Evolutionary conservation across 495 filamentous ascomycete genomes (phyloP), one percentile per base, ranked within the genome.

Genomic region (Aspergillus bridgeri): DNA sequence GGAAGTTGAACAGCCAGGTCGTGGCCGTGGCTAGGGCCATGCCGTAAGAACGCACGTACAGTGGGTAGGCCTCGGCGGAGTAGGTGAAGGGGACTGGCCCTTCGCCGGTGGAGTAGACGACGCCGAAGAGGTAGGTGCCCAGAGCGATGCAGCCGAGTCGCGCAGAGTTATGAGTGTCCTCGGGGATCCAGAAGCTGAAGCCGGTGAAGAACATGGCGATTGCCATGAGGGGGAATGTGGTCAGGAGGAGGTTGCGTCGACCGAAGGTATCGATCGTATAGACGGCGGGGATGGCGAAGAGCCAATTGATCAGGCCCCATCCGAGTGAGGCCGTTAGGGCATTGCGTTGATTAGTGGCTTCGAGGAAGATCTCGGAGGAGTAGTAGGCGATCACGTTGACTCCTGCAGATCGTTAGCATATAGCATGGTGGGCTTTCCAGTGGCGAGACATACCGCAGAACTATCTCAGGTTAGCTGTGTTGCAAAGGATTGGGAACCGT

Each of bases 191-290:
- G 62, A 82, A 83, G 11, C 78, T 83, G 53, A 88, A 78, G 11
- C 82, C 84, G 2, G 82, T 74, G 48, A 78, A 79, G 11, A 89
- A 66, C 6, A 87, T 74, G 21, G 74, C 81, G 60, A 83, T 74
- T 3, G 79, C 75, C 61, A 88, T 79, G 54, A 84, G 80, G 0
- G 85, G 86, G 63, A 87, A 85, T 0, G 86, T 87, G 59, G 84
- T 81, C 1, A 88, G 73, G 5, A 88, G 74, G 17, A 89, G 68
- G 24, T 80, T 78, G 6, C 85, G 81, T 6, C 85, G 78, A 3
- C 84, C 85, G 62, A 79, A 86, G 3, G 83, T 87, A 62, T 86
- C 84, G 49, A 87, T 88, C 0, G 86, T 87, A 67, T 83, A 86
- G 53, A 90, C 73, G 3, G 88, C 86, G 6, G 87, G 88, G 24